Conservation (phyloP, 2,329 filamentous ascomycete species). For the Fusarium sp. region DNA sequence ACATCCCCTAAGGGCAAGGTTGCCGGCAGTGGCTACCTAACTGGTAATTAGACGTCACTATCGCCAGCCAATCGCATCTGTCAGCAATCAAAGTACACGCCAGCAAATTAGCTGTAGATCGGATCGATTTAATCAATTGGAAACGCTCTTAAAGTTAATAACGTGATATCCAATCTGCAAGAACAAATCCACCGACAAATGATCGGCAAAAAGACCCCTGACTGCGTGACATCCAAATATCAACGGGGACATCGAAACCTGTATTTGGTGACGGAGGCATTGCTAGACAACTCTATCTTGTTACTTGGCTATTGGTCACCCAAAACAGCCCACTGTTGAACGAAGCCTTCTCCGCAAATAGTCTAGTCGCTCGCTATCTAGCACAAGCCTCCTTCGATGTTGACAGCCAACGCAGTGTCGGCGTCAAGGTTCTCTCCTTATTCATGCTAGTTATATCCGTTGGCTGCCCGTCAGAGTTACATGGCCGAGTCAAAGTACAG, state of each 20-base stretch:
- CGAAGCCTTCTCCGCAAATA: slow-evolving; percentile 18
- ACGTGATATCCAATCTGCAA: slow-evolving; percentile 1
- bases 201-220: slow-evolving; percentile 28
- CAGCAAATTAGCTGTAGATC: neutral
- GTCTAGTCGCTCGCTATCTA: slow-evolving; percentile 4
- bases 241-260: slow-evolving; percentile 5
- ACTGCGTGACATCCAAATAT: slow-evolving; percentile 11
- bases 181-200: neutral
- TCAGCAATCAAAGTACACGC: neutral
- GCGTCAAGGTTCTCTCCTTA: slow-evolving; percentile 5
- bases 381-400: slow-evolving; percentile 7
- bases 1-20: no score
- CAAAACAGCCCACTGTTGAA: slow-evolving; percentile 7
- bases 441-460: slow-evolving; percentile 19
- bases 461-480: slow-evolving; percentile 8
- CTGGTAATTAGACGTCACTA: neutral
- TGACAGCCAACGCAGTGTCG: slow-evolving; percentile 4
- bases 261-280: slow-evolving; percentile 5
- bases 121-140: neutral
- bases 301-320: slow-evolving; percentile 9
- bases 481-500: slow-evolving; percentile 4
- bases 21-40: neutral
- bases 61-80: slow-evolving; percentile 23
- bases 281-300: neutral
- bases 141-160: slow-evolving; percentile 5